Base-by-base conservation (phyloP, 139 green algal species). In the Desmodesmus armatus region DNA sequence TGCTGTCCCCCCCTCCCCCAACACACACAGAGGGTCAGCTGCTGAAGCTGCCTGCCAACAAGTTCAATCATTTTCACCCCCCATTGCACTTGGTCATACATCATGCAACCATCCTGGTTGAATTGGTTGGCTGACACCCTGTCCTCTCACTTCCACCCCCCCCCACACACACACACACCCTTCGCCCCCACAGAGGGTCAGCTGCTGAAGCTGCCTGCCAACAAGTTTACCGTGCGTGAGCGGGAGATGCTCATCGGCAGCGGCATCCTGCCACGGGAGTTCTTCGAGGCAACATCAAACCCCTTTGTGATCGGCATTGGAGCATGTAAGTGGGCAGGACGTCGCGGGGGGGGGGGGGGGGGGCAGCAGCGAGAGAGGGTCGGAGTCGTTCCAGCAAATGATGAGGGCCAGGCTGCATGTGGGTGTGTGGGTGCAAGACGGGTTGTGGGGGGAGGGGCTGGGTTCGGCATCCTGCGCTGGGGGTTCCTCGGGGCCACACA, bases 201-300 rank as follows among this genome's bases (percentile, higher is more conserved):
- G 55, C 78, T 96, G 9, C 63, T 97, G 6, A 95, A 95, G 88
- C 90, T 97, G 60, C 95, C 93, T 0, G 89, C 88, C 81, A 90
- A 93, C 87, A 96, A 96, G 91, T 98, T 97, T 93, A 97, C 94
- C 0, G 92, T 96, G 17, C 88, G 95, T 3, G 95, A 98, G 89
- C 90, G 92, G n/a, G 95, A 98, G 89, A 97, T 97, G 94, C 83
- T 98, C 37, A 95, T 93, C 13, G 92, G 92, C 80, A 89, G 73
- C 19, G 86, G 88, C 70, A 92, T 93, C 43, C 82, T 93, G 78
- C 93, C 93, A 23, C 33, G 76, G 4, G 92, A 95, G 85, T 96
- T 94, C 77, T 96, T 96, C 83, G 23, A 40, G 5, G 91, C 83
- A 3, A 88, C 87, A 0, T 89, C 78, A 37, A 94, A 94, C 85